Evolutionary conservation across 2,329 filamentous ascomycete genomes (phyloP).

Genomic region (Pseudocercospora pini-densiflorae): DNA sequence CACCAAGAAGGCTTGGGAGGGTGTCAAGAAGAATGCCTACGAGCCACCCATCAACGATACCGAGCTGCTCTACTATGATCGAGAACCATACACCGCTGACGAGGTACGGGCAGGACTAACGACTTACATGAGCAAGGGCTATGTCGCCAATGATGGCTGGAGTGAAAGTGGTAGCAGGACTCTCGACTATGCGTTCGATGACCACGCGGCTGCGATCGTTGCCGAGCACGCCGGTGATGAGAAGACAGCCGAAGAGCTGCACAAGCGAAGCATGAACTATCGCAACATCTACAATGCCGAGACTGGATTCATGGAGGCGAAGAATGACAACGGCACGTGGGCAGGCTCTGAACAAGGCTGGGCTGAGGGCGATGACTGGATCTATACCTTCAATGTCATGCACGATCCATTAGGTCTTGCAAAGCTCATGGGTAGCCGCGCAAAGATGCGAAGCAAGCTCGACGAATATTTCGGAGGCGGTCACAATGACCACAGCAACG

Average conservation of each 20-base stretch:
- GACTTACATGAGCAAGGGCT: constrained; percentile 50
- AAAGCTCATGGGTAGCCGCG: constrained; percentile 44
- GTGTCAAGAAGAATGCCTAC: constrained; percentile 52
- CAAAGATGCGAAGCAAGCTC: constrained; percentile 48
- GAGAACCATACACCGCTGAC: constrained; percentile 51
- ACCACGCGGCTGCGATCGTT: constrained; percentile 51
- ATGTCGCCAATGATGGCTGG: constrained; percentile 55
- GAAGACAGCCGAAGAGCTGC: constrained; percentile 39
- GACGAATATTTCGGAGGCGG: constrained; percentile 52
- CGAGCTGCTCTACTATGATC: constrained; percentile 52
- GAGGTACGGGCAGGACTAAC: constrained; percentile 54
- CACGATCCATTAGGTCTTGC: constrained; percentile 52
- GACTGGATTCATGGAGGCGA: constrained; percentile 54
- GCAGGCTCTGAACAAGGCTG: constrained; percentile 51
- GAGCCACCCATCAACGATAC: constrained; percentile 51
- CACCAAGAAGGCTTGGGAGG: constrained; percentile 50
- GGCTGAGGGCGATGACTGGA: constrained; percentile 57
- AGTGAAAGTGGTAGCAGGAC: constrained; percentile 53
- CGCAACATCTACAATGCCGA: constrained; percentile 49
- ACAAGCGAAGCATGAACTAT: constrained; percentile 48
- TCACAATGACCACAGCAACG: constrained; percentile 55
- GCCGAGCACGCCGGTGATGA: constrained; percentile 44
- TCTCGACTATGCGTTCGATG: constrained; percentile 55
- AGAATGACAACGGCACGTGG: constrained; percentile 54
- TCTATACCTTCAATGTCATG: constrained; percentile 57